Evolutionary conservation across 2,329 filamentous ascomycete genomes (phyloP).

Genomic region (Aureobasidium sp.): DNA sequence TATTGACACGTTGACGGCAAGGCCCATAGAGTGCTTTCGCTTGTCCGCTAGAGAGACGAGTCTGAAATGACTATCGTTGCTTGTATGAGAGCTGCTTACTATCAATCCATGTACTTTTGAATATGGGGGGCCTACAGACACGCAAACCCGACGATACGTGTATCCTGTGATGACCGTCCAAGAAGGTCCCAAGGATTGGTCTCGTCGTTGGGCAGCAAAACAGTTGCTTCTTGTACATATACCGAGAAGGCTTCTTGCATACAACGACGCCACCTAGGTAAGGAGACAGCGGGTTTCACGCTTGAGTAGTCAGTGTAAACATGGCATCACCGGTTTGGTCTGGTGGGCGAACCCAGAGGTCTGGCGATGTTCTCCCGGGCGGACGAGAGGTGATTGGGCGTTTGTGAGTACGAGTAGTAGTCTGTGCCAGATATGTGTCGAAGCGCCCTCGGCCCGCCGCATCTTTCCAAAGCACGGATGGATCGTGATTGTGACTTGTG

Average conservation of each 20-base stretch:
- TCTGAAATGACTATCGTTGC: neutral
- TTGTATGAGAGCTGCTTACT: neutral
- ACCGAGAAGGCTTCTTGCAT: neutral
- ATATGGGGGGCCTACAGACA: neutral
- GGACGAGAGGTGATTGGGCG: neutral
- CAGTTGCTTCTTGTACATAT: conserved; percentile 2
- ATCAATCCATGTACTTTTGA: neutral
- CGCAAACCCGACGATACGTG: neutral
- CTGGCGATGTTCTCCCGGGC: neutral
- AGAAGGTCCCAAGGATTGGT: neutral
- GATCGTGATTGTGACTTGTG: conserved; percentile 7
- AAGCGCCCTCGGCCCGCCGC: conserved; percentile 7
- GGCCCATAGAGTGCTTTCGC: neutral
- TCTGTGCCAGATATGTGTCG: conserved; percentile 6
- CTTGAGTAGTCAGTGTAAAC: neutral
- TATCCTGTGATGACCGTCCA: neutral
- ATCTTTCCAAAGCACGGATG: conserved; percentile 5
- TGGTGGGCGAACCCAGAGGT: neutral
- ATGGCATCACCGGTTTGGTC: neutral
- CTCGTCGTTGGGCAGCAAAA: conserved; percentile 11
- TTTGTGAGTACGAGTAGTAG: neutral
- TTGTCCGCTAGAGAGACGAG: neutral
- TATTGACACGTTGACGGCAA: neutral
- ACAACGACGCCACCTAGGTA: neutral
- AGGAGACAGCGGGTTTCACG: neutral